Conservation (phyloP, 371 early-diverging fungal genomes). For the Mucor racemosus region DNA sequence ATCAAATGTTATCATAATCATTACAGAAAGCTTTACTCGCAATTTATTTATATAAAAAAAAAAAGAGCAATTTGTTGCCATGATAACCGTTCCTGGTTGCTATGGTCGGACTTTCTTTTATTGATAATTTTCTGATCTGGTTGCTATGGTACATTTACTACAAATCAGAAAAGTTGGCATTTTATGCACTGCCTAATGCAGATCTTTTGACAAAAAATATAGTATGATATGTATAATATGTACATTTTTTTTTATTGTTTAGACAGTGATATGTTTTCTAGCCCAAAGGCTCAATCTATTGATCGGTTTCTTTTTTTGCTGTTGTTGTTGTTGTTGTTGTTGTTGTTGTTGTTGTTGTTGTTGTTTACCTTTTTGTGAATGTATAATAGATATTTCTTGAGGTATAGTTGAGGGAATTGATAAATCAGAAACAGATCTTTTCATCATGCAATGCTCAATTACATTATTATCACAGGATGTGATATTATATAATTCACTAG, state of each 20-base stretch:
- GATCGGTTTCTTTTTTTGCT: not conserved
- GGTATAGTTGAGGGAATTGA: not conserved
- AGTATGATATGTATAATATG: not conserved
- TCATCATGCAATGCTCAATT: not conserved
- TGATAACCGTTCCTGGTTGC: no score
- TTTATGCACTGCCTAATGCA: not conserved
- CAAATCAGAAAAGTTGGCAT: not conserved
- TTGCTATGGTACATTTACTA: not conserved
- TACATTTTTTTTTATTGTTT: not conserved
- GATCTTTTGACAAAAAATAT: conserved; percentile 7
- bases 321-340: not conserved
- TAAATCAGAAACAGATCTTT: conserved; percentile 17
- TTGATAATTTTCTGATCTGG: no score
- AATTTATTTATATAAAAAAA: no score
- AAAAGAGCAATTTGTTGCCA: no score
- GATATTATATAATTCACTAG: not conserved
- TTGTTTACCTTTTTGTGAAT: not conserved
- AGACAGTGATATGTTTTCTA: conserved; percentile 17
- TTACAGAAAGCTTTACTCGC: no score
- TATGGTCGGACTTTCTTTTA: no score
- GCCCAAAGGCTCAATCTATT: conserved; percentile 17
- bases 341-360: not conserved
- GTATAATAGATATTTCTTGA: not conserved
- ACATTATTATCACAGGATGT: not conserved
- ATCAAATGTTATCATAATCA: no score